Conservation (phyloP, 352 stramenopile species). For the Phytopythium oedochilum region DNA sequence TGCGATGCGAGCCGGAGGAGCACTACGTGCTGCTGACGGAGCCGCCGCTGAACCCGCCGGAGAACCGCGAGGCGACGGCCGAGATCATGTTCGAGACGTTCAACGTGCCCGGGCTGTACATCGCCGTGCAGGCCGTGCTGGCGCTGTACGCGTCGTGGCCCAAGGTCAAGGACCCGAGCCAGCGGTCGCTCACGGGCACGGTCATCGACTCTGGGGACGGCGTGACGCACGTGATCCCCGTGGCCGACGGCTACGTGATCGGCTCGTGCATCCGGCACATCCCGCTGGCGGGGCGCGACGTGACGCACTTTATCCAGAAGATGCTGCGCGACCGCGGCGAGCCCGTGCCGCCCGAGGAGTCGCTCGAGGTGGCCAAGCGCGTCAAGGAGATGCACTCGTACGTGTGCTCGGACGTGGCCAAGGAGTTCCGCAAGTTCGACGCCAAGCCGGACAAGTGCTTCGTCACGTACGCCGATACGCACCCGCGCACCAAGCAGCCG, state of each 20-base stretch:
- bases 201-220: constrained; percentile 94
- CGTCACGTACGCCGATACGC: constrained; percentile 78
- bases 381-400: constrained; percentile 96
- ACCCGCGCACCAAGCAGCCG: constrained; percentile 73
- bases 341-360: constrained; percentile 88
- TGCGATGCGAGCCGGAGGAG: constrained; percentile 92
- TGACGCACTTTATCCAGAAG: constrained; percentile 95
- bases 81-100: constrained; percentile 98
- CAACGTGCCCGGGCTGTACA: constrained; percentile 94
- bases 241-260: constrained; percentile 95
- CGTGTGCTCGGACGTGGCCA: constrained; percentile 92
- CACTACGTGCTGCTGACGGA: constrained; percentile 92
- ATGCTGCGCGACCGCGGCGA: constrained; percentile 92
- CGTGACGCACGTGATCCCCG: constrained; percentile 93
- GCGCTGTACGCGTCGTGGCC: constrained; percentile 93
- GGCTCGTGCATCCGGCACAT: constrained; percentile 94
- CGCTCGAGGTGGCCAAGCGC: constrained; percentile 86
- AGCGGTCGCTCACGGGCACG: constrained; percentile 90
- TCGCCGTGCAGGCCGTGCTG: constrained; percentile 94
- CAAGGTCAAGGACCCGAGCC: constrained; percentile 79
- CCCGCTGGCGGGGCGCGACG: constrained; percentile 90
- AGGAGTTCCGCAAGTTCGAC: constrained; percentile 97
- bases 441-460: constrained; percentile 91
- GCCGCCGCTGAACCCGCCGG: constrained; percentile 91
- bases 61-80: constrained; percentile 94